Conservation (phyloP, 305 asterid genomes). For the Fraxinus floribunda region DNA sequence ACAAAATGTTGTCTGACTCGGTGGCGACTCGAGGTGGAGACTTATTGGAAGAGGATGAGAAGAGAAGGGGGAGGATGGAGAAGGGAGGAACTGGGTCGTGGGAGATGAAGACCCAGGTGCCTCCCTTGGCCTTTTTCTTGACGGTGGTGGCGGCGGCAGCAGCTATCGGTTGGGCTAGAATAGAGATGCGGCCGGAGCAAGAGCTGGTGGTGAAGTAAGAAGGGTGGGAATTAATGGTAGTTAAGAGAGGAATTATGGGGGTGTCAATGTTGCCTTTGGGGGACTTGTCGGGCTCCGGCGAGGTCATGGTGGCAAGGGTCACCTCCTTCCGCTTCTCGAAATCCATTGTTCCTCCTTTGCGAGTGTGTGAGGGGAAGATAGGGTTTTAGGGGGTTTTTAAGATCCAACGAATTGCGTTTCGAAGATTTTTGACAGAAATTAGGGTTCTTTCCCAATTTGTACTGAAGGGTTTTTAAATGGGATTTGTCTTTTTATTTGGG, state of each 20-base stretch:
- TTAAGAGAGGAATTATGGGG: constrained; percentile 72
- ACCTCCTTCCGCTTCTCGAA: constrained; percentile 70
- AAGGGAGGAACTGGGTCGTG: constrained; percentile 61
- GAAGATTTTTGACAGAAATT: neutral
- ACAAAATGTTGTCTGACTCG: constrained; percentile 12
- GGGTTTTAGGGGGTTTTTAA: constrained; percentile 15
- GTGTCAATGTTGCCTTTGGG: constrained; percentile 82
- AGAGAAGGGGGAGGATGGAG: constrained; percentile 48
- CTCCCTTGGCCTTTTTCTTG: constrained; percentile 86
- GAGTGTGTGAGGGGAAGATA: constrained; percentile 1
- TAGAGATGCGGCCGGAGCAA: constrained; percentile 95
- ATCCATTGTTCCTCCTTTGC: constrained; percentile 45
- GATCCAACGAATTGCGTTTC: neutral
- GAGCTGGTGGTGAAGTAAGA: constrained; percentile 97
- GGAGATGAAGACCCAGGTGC: constrained; percentile 83
- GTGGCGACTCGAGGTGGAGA: constrained; percentile 6
- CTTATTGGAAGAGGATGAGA: constrained; percentile 29
- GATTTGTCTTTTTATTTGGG: neutral
- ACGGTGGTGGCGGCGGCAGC: constrained; percentile 41
- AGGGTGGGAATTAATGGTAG: constrained; percentile 69
- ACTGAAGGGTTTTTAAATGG: neutral
- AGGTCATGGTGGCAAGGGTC: constrained; percentile 62
- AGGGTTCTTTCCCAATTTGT: neutral
- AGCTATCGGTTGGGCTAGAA: constrained; percentile 66
- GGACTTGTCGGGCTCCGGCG: constrained; percentile 80